A percentile compares a stretch with the other conserved stretches of the same genome.
Evolutionary conservation across 2,329 filamentous ascomycete genomes (phyloP).

Genomic region (Geosmithia putterillii): DNA sequence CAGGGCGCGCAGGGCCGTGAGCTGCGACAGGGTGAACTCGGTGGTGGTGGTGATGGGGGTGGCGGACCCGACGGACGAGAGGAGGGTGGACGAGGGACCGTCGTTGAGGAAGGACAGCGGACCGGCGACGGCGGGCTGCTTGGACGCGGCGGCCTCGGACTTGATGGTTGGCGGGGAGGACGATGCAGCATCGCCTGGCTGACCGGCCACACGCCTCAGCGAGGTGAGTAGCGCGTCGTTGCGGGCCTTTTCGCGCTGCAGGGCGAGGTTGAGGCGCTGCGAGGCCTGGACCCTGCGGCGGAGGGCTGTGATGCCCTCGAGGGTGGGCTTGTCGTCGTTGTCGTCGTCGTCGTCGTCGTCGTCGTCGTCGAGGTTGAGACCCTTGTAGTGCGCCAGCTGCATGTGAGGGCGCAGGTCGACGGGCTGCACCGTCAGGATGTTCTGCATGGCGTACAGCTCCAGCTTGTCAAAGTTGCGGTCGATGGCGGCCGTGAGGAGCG

Average conservation of each 20-base stretch:
- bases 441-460: conserved; percentile 82
- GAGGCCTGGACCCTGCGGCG: conserved; percentile 66
- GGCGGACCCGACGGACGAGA: conserved; percentile 36
- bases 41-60: conserved; percentile 57
- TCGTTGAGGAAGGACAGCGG: conserved; percentile 44
- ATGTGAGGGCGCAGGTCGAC: conserved; percentile 64
- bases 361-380: conserved; percentile 30
- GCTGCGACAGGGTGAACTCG: conserved; percentile 69
- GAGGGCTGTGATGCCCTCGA: conserved; percentile 59
- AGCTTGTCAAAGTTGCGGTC: conserved; percentile 80
- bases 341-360: conserved; percentile 6
- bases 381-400: conserved; percentile 74
- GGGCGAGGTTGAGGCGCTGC: conserved; percentile 57
- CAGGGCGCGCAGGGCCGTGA: conserved; percentile 64
- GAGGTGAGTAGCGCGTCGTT: conserved; percentile 61
- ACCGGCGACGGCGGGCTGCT: conserved; percentile 9
- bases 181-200: neutral
- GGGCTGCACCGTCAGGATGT: conserved; percentile 59
- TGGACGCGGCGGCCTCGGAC: conserved; percentile 6
- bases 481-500: conserved; percentile 66
- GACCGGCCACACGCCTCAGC: conserved; percentile 35
- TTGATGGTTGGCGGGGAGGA: neutral
- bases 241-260: conserved; percentile 56
- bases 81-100: conserved; percentile 27
- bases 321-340: conserved; percentile 5